A percentile compares a stretch with the other conserved stretches of the same genome.
These are phyloP conservation scores for Penicillium sp. DNA, from an alignment of 2,329 filamentous ascomycete species.

Conservation along the genomic window DNA sequence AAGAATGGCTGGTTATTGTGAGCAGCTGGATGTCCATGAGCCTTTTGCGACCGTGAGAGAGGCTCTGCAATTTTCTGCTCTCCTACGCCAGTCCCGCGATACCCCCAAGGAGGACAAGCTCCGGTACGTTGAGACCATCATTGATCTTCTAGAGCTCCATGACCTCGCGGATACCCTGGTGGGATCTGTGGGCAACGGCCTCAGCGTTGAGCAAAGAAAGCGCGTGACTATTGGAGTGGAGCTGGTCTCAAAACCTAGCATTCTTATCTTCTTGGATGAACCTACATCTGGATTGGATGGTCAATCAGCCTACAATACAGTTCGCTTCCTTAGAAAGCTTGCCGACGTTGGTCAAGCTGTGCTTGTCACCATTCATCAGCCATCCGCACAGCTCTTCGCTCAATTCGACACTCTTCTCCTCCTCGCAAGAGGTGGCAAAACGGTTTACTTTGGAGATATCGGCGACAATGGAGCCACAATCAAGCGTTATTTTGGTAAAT, in stretches of 20 bases:
- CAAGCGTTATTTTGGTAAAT: slow-evolving; percentile 65
- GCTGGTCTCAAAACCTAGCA: slow-evolving; percentile 65
- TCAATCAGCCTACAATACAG: slow-evolving; percentile 66
- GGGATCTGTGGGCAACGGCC: slow-evolving; percentile 41
- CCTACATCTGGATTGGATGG: slow-evolving; percentile 69
- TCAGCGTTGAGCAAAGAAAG: slow-evolving; percentile 66
- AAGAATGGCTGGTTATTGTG: slow-evolving; percentile 66
- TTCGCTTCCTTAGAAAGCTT: slow-evolving; percentile 66
- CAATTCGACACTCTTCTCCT: slow-evolving; percentile 71
- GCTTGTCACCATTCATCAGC: slow-evolving; percentile 70
- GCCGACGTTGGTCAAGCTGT: slow-evolving; percentile 66
- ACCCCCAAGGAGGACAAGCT: slow-evolving; percentile 60
- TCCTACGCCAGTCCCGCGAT: slow-evolving; percentile 59
- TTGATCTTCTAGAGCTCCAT: slow-evolving; percentile 62
- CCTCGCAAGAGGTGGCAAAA: slow-evolving; percentile 66
- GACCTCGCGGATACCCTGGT: slow-evolving; percentile 67
- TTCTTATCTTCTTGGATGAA: slow-evolving; percentile 70
- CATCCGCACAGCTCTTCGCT: slow-evolving; percentile 64
- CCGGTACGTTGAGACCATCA: slow-evolving; percentile 64
- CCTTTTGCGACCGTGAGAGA: slow-evolving; percentile 65
- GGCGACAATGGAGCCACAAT: slow-evolving; percentile 65
- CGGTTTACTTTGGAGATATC: slow-evolving; percentile 68
- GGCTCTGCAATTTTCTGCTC: slow-evolving; percentile 65
- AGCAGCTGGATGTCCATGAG: slow-evolving; percentile 70
- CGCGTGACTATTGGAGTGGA: slow-evolving; percentile 72